Base-by-base conservation (phyloP, 139 green algal genomes). In the Chlamydomonas urium region DNA sequence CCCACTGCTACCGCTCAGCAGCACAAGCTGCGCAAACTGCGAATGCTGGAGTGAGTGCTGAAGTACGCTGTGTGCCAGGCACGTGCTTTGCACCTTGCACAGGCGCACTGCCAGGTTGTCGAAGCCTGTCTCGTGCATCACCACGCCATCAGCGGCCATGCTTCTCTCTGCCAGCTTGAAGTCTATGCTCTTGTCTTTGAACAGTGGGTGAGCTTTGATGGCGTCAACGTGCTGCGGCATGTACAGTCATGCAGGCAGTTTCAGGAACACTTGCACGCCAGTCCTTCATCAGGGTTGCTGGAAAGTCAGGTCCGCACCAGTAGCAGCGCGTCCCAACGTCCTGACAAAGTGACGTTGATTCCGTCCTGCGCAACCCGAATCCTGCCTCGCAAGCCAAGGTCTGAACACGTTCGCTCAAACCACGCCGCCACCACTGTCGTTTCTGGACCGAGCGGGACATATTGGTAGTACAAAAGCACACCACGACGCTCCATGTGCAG, bases 81-180 rank as follows among this genome's bases (percentile, higher is more conserved):
- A 33, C 59, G n/a, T 26, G n/a, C 6, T 38, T 2, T 34, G 1
- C 8, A 73, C 66, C 67, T 83, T 76, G 35, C 67, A 75, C 32
- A 78, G 5, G 47, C 72, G 63, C 17, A 90, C 74, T 1, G 63
- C 24, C 26, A 90, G 78, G 0, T 29, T 34, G 59, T 75, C 34
- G 53, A 92, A 89, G 2, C 67, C 59, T 0, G 79, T 81, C 68
- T 91, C 81, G 1, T 48, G 6, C 2, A n/a, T 28, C 29, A 66
- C 73, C 2, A 34, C 38, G 0, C 35, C 45, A 53, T 61, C 84
- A 58, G 42, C 28, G 19, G 66, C 10, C 2, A 75, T 77, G 0
- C 10, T 1, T 8, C 32, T 73, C 1, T 23, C 2, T 0, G 72
- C 63, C 19, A 92, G 74, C 76, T 92, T 92, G 79, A 90, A 90